phyloP scores from a whole-genome alignment of 805 yeast genomes.

The Kluyveromyces dobzhanskii region DNA sequence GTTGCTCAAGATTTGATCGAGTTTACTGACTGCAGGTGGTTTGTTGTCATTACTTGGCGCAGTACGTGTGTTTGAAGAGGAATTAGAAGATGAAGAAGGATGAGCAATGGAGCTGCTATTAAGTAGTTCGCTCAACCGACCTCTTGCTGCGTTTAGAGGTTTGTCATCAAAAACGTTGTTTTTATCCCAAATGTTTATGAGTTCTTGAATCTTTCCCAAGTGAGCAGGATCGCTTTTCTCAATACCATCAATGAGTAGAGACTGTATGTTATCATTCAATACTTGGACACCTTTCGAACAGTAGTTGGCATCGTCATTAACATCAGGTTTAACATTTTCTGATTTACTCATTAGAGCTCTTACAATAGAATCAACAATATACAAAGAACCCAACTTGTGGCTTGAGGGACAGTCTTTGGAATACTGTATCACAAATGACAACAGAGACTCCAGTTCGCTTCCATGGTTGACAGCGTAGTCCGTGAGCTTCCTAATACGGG shows the following conservation, averaged over 20 bases:
- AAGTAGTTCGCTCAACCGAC: slow-evolving; percentile 30
- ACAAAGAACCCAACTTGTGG: slow-evolving; percentile 85
- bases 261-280: slow-evolving; percentile 55
- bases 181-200: slow-evolving; percentile 89
- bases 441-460: slow-evolving; percentile 26
- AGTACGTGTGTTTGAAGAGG: slow-evolving; percentile 11
- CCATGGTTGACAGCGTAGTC: slow-evolving; percentile 69
- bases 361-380: slow-evolving; percentile 86
- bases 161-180: slow-evolving; percentile 65
- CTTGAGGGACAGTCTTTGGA: slow-evolving; percentile 66
- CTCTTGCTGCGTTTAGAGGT: slow-evolving; percentile 46
- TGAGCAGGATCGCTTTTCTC: slow-evolving; percentile 47
- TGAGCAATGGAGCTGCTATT: neutral
- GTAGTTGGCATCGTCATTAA: slow-evolving; percentile 42
- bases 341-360: slow-evolving; percentile 78
- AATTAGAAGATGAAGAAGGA: slow-evolving; percentile 11
- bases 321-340: slow-evolving; percentile 34
- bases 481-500: slow-evolving; percentile 82
- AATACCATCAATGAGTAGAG: slow-evolving; percentile 54
- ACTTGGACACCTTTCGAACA: slow-evolving; percentile 64
- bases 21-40: slow-evolving; percentile 58
- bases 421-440: slow-evolving; percentile 29
- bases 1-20: slow-evolving; percentile 37
- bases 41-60: slow-evolving; percentile 38
- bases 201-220: slow-evolving; percentile 68